Percentiles rank a stretch among this genome's conserved stretches.
These are phyloP conservation scores for Colletotrichum viniferum DNA, from an alignment of 2,329 filamentous ascomycete genomes.

Conservation along the genomic window DNA sequence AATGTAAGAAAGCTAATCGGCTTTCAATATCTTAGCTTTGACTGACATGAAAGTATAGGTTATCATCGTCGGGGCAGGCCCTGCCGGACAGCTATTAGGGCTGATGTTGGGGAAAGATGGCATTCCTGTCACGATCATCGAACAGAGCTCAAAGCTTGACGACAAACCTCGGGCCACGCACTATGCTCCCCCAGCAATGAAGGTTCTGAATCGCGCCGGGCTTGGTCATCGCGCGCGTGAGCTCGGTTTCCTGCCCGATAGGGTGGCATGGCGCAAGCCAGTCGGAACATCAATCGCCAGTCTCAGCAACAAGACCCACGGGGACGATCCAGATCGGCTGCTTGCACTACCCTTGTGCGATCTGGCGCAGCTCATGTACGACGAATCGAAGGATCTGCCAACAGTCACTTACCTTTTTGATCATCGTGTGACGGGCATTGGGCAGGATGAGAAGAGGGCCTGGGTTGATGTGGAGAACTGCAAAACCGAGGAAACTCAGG, in stretches of 20 bases:
- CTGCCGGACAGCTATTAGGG: constrained; percentile 42
- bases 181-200: constrained; percentile 61
- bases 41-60: neutral
- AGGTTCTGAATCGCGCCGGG: constrained; percentile 60
- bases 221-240: constrained; percentile 50
- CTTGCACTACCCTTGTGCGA: constrained; percentile 44
- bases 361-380: constrained; percentile 44
- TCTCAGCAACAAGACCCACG: constrained; percentile 37
- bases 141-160: constrained; percentile 57
- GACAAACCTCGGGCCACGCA: constrained; percentile 65
- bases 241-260: constrained; percentile 40
- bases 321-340: constrained; percentile 42
- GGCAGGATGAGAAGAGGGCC: constrained; percentile 47
- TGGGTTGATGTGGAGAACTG: constrained; percentile 46
- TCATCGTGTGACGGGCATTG: constrained; percentile 48
- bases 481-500: constrained; percentile 32
- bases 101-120: constrained; percentile 46
- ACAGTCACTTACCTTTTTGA: constrained; percentile 44
- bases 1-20: neutral
- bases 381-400: constrained; percentile 38
- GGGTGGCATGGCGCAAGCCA: constrained; percentile 42
- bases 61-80: constrained; percentile 53
- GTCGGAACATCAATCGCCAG: constrained; percentile 38
- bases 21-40: neutral
- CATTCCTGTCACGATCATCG: constrained; percentile 58